These are phyloP conservation scores for Teratosphaeria pseudoeucalypti DNA, from an alignment of 2,329 filamentous ascomycete genomes.

Conservation along the genomic window DNA sequence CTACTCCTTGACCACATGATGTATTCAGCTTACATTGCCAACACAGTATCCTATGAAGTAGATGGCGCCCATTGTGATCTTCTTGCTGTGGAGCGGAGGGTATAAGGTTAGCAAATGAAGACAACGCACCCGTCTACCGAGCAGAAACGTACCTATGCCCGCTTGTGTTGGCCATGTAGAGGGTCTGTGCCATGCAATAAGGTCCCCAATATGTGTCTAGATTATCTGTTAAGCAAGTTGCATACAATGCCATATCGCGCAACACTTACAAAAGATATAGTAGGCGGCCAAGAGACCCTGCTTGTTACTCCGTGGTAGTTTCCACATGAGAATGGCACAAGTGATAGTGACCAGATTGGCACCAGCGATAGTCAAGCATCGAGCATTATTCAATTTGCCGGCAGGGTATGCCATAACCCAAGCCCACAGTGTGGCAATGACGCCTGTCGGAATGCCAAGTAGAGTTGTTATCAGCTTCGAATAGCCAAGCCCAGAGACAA, in stretches of 20 bases:
- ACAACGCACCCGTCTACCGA: too few relatives aligned
- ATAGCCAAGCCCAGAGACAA: conserved; percentile 9
- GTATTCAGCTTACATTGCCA: neutral
- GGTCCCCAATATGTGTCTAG: conserved; percentile 25
- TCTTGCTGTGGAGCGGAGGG: conserved; percentile 15
- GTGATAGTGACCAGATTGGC: conserved; percentile 19
- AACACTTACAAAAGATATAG: conserved; percentile 22
- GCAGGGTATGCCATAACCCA: conserved; percentile 4
- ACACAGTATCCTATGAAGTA: conserved; percentile 19
- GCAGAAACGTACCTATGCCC: conserved; percentile 12
- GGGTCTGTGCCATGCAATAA: conserved; percentile 24
- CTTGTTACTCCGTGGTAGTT: conserved; percentile 27
- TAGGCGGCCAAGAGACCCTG: conserved; percentile 28
- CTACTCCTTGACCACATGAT: neutral
- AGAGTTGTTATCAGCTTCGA: conserved; percentile 6
- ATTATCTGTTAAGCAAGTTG: neutral
- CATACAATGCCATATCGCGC: neutral
- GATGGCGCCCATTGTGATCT: conserved; percentile 14
- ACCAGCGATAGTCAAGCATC: conserved; percentile 17
- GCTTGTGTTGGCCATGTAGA: conserved; percentile 22
- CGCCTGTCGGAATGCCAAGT: conserved; percentile 8
- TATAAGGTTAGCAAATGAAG: too few relatives aligned
- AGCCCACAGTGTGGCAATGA: conserved; percentile 7
- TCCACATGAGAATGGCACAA: conserved; percentile 24
- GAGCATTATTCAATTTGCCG: conserved; percentile 2